These are phyloP conservation scores for Tephrocybe sp. DNA, from an alignment of 768 basidiomycete species.

Conservation along the genomic window DNA sequence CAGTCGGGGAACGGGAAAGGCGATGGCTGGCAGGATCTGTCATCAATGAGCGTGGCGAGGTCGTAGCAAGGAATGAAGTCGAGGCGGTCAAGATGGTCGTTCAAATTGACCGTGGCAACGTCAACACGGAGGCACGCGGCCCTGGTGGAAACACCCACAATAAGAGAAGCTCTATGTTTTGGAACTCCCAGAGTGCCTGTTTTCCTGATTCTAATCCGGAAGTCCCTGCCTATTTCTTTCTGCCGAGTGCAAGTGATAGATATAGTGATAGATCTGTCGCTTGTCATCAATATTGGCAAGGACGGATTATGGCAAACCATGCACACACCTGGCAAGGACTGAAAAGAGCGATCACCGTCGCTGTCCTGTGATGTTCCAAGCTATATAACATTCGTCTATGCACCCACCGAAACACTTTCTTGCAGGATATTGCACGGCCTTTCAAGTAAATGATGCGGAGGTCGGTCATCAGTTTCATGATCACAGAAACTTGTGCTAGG, in stretches of 20 bases:
- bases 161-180: too few relatives aligned
- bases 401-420: not conserved
- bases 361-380: not conserved
- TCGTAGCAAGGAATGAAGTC: not conserved
- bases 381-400: not conserved
- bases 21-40: slow-evolving; percentile 27
- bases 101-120: slow-evolving; percentile 12
- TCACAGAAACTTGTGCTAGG: too few relatives aligned
- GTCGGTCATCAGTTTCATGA: slow-evolving; percentile 10
- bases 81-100: not conserved
- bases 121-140: slow-evolving; percentile 3
- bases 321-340: not conserved
- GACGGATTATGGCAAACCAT: not conserved
- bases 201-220: too few relatives aligned
- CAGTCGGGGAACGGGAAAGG: slow-evolving; percentile 15
- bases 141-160: slow-evolving; percentile 4
- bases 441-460: not conserved
- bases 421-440: not conserved
- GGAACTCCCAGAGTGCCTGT: too few relatives aligned
- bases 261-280: not conserved
- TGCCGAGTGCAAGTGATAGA: not conserved
- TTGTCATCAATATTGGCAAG: not conserved
- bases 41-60: slow-evolving; percentile 16
- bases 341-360: too few relatives aligned
- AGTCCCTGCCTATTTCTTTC: not conserved